Evolutionary conservation across 2,329 filamentous ascomycete species (phyloP), one percentile per base, ranked within the genome.

Genomic region (Elsinoe perseae): DNA sequence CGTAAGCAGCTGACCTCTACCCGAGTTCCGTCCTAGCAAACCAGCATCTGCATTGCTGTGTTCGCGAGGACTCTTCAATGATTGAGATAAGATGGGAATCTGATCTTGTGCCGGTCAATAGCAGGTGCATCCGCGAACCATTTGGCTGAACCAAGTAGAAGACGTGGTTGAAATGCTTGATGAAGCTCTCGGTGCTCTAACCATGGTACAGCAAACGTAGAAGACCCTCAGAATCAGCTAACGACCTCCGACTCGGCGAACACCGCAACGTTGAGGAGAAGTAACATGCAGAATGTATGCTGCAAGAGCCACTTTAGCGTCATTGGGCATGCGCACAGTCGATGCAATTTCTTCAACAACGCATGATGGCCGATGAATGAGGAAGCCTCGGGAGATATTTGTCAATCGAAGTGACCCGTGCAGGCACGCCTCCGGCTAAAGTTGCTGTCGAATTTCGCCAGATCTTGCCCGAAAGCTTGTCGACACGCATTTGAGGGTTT

Each of bases 381-480:
- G 25, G 16, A 20, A 25, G 48, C 25, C 14, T 52, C 28, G 14
- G 23, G 4, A 14, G 16, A 25, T 20, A 52, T 52, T 52, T 52
- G 48, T 52, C 48, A 52, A 52, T 20, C 20, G 25, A 25, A 16
- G 25, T 52, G 48, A 27, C 30, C 48, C 48, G 48, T 52, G 48
- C 48, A 20, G 20, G 10, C 16, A 36, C 21, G 28, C 14, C 16
- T 6, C 6, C 30, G 48, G 28, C 16, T 38, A 12, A 14, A 52
- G 16, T 36, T 52, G 16, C 48, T 12, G 12, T 34, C 5, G n/a
- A 27, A 25, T 34, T 23, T 52, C 48, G 48, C 30, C 28, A 38
- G 28, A 25, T 52, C 32, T 52, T 30, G 48, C 30, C 48, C 48
- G 30, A 52, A 50, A 50, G 44, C 44, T 50, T 50, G 25, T 50